phyloP scores from a whole-genome alignment of 805 yeast species.

The Yamadazyma sp. region DNA sequence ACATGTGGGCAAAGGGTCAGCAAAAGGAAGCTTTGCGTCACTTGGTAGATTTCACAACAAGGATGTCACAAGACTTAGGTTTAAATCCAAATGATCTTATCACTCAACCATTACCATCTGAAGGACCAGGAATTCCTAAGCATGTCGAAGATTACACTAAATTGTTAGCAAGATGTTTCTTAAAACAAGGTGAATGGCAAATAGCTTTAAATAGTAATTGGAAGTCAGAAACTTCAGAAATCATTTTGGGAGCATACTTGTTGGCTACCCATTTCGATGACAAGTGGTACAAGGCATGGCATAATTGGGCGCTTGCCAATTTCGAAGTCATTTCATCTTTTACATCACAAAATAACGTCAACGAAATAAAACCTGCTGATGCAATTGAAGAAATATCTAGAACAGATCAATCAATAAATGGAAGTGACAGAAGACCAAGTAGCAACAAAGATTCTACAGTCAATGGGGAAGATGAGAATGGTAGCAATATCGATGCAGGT shows the following conservation, averaged over 20 bases:
- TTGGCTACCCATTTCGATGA: constrained; percentile 93
- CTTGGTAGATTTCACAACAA: constrained; percentile 83
- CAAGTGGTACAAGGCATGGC: constrained; percentile 99
- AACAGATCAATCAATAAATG: background rate
- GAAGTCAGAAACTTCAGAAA: constrained; percentile 74
- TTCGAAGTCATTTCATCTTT: constrained; percentile 84
- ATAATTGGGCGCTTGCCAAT: constrained; percentile 98
- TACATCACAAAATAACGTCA: constrained; percentile 24
- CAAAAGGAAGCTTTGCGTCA: constrained; percentile 82
- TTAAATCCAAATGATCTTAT: constrained; percentile 83
- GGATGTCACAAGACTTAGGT: constrained; percentile 86
- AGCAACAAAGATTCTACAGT: constrained; percentile 10
- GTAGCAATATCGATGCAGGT: constrained; percentile 5
- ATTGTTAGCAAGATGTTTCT: constrained; percentile 86
- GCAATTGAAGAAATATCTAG: constrained; percentile 20
- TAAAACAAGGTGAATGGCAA: constrained; percentile 99
- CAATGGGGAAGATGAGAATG: constrained; percentile 16
- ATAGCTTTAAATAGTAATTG: constrained; percentile 75
- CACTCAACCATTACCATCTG: constrained; percentile 78
- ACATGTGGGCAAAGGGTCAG: constrained; percentile 95
- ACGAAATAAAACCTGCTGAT: constrained; percentile 19
- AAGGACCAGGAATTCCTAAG: constrained; percentile 64
- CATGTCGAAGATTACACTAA: constrained; percentile 82
- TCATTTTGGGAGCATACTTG: constrained; percentile 85
- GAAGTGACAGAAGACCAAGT: background rate